Percentiles rank a stretch among this genome's conserved stretches.
Conservation (phyloP, 176 grass and related monocot species). For the Oryza brachyantha region DNA sequence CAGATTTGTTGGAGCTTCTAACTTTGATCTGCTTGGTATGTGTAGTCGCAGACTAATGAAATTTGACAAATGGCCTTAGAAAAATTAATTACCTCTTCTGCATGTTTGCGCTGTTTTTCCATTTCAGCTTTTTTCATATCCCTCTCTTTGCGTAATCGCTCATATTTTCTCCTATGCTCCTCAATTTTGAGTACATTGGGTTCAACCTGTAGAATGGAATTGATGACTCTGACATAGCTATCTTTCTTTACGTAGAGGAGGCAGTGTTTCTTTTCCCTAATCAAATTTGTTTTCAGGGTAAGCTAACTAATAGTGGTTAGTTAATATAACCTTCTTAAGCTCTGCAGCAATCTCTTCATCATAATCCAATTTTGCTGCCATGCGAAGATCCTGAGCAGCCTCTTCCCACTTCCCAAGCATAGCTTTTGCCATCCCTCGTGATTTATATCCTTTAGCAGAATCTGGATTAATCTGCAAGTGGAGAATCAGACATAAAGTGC, state of each 20-base stretch:
- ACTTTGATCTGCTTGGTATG: neutral
- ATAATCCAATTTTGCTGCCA: slow-evolving; percentile 70
- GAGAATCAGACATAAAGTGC: neutral
- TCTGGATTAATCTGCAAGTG: slow-evolving; percentile 63
- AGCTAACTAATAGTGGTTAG: slow-evolving; percentile 1
- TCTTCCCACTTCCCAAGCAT: slow-evolving; percentile 72
- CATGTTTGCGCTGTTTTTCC: slow-evolving; percentile 44
- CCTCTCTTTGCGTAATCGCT: slow-evolving; percentile 59
- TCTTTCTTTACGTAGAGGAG: neutral
- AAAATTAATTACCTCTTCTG: slow-evolving; percentile 52
- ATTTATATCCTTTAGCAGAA: slow-evolving; percentile 82
- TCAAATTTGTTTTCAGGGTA: neutral
- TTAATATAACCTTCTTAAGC: slow-evolving; percentile 56
- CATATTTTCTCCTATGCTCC: slow-evolving; percentile 67
- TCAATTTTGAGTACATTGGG: slow-evolving; percentile 71
- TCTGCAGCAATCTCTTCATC: slow-evolving; percentile 64
- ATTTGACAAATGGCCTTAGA: neutral
- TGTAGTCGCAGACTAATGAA: neutral
- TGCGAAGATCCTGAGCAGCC: slow-evolving; percentile 58
- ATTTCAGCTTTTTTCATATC: slow-evolving; percentile 50
- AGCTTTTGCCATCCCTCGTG: slow-evolving; percentile 65
- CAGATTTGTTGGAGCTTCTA: neutral
- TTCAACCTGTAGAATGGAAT: slow-evolving; percentile 52
- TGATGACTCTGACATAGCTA: neutral
- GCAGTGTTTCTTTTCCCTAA: neutral